Base-by-base conservation (phyloP, 495 filamentous ascomycete genomes). In the Aspergillus sclerotiicarbonarius region DNA sequence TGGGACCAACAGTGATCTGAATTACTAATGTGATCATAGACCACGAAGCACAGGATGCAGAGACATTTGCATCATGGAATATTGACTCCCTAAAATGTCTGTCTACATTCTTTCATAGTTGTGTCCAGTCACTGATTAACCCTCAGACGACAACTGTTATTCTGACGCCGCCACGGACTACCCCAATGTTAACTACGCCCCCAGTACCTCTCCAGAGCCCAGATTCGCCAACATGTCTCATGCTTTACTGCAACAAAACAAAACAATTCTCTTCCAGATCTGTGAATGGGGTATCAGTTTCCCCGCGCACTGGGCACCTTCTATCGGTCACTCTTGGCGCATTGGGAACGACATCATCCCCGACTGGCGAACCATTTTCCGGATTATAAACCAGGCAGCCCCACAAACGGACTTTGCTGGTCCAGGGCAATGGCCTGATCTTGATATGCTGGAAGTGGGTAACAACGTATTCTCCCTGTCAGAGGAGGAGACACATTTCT, bases 301-400 rank as follows among this genome's bases (percentile, higher is more conserved):
- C 53, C 76, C 79, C 0, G 74, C 75, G 0, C 65, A 70, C 6
- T 83, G 79, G 79, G 80, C 79, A 0, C 72, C 77, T 0, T 55
- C 63, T 1, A 68, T 81, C 3, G 76, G 76, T 10, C 74, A 81
- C 53, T 72, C 71, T 8, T 83, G 81, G 74, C 63, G 81, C 41
- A 83, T 83, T 56, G 78, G 74, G 51, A 82, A 80, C 53, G 82
- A 86, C 60, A 84, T 83, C 59, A 78, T 73, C 58, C 75, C 76
- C 12, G 68, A 71, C 31, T 84, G 81, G 80, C 72, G 74, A 31
- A 70, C 67, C 16, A 72, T 84, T 52, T 82, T 73, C 65, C 69
- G 80, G 0, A 80, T 78, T 13, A 64, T 77, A 21, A 80, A 80
- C 49, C 74, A 82, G 39, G 74, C 77, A 1, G 81, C 77, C 0